Percentiles rank a stretch among this genome's conserved stretches.
These are phyloP conservation scores for Taxillus chinensis DNA, from an alignment of 164 flowering plant species.

Conservation along the genomic window DNA sequence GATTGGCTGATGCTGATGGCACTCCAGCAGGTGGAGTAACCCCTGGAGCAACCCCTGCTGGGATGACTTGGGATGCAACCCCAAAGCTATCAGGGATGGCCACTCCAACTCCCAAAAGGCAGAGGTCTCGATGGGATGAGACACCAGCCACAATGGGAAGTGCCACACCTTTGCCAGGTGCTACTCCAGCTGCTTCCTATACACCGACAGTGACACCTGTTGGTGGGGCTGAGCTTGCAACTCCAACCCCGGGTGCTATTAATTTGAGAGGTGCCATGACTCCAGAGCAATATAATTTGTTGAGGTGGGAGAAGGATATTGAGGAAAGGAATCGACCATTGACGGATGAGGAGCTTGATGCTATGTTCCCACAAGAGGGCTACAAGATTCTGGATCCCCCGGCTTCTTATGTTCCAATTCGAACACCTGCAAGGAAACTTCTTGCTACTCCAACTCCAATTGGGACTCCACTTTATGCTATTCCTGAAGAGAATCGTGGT, in stretches of 20 bases:
- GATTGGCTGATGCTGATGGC: constrained; percentile 79
- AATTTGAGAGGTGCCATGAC: constrained; percentile 65
- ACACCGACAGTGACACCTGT: constrained; percentile 95
- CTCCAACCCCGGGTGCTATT: constrained; percentile 77
- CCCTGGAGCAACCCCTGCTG: constrained; percentile 95
- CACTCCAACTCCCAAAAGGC: constrained; percentile 93
- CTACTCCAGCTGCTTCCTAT: constrained; percentile 67
- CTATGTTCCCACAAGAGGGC: constrained; percentile 91
- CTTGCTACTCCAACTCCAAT: constrained; percentile 93
- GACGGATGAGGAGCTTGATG: constrained; percentile 96
- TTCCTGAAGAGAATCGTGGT: constrained; percentile 92
- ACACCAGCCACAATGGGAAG: constrained; percentile 95
- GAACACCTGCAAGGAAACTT: constrained; percentile 97
- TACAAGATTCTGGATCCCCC: constrained; percentile 93
- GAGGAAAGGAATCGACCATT: constrained; percentile 93
- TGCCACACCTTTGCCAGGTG: constrained; percentile 80
- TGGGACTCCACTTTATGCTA: constrained; percentile 76
- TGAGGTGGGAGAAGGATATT: constrained; percentile 97
- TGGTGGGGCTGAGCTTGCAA: constrained; percentile 77
- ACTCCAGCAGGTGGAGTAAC: constrained; percentile 82
- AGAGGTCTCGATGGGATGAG: constrained; percentile 98
- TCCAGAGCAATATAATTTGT: constrained; percentile 84
- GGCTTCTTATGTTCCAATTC: constrained; percentile 81
- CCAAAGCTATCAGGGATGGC: constrained; percentile 84
- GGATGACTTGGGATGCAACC: constrained; percentile 99